phyloP scores from a whole-genome alignment of 495 filamentous ascomycete genomes.

The Lophiostoma macrostomum region DNA sequence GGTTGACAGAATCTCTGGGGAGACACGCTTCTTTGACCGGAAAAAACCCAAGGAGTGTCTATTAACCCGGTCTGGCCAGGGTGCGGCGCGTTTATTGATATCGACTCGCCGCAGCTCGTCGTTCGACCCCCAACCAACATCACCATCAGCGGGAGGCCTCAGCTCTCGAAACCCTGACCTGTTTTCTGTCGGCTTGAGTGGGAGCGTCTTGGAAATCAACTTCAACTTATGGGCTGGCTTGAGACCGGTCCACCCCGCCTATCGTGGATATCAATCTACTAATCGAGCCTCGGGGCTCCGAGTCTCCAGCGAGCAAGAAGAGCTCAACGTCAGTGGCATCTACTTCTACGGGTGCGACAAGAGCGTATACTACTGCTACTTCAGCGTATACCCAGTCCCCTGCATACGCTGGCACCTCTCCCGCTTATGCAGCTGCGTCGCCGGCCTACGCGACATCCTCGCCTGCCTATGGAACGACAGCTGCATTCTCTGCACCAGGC shows the following conservation, averaged over 20 bases:
- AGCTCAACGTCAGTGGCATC: slow-evolving; percentile 34
- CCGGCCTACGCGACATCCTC: slow-evolving; percentile 30
- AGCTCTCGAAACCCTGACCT: neutral
- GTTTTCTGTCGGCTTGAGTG: neutral
- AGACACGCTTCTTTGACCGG: slow-evolving; percentile 23
- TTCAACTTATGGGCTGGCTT: slow-evolving; percentile 34
- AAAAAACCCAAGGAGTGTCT: slow-evolving; percentile 9
- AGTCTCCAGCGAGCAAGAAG: slow-evolving; percentile 54
- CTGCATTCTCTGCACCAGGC: slow-evolving; percentile 25
- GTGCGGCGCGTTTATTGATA: slow-evolving; percentile 22
- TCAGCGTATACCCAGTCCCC: slow-evolving; percentile 33
- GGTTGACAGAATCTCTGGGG: slow-evolving; percentile 2
- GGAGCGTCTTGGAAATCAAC: slow-evolving; percentile 1
- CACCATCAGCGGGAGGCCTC: neutral
- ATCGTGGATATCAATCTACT: slow-evolving; percentile 89
- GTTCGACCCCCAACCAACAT: slow-evolving; percentile 19
- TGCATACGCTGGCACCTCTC: slow-evolving; percentile 22
- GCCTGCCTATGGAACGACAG: slow-evolving; percentile 18
- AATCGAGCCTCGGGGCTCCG: slow-evolving; percentile 76
- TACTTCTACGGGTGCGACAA: slow-evolving; percentile 27
- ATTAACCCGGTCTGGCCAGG: slow-evolving; percentile 20
- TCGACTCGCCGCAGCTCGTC: slow-evolving; percentile 7
- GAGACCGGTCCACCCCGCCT: slow-evolving; percentile 47
- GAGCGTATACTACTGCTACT: slow-evolving; percentile 29
- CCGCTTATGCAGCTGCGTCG: slow-evolving; percentile 20